Evolutionary conservation across 106 monocot species (phyloP), one percentile per base, ranked within the genome.

Genomic region (Ottelia alismoides): DNA sequence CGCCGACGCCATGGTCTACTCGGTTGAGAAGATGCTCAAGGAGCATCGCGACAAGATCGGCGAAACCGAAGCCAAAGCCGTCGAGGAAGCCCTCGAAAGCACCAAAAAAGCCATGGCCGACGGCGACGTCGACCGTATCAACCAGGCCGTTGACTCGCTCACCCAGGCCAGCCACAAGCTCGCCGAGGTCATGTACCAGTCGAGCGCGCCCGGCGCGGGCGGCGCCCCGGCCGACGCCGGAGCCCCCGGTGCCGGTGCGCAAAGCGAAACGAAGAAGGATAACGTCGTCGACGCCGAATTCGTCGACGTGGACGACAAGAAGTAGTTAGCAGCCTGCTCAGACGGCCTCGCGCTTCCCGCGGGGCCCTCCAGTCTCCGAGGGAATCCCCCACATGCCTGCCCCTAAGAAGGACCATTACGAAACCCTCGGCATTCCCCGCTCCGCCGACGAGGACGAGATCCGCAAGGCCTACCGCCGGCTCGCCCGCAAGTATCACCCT

Each of bases 1-100:
- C 1, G 31, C 78, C 3, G 83, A 83, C 71, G 78, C 78, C 52
- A 79, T 79, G 24, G 51, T 79, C 0, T 84, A 79, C 76, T 79
- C 76, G 73, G 73, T 85, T 76, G 58, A 59, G 61, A 61, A 61
- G 61, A 30, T 49, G 2, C 31, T 6, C 20, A 49, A 29, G 56
- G 40, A 57, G 56, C 29, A 32, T 20, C 22, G 32, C 32, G 56
- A 5, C 20, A 2, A 20, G 56, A 40, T 32, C 5, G 40, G 56
- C 11, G 56, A 57, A 40, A 76, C 72, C 59, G 72, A 76, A 1
- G 80, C 72, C 60, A 72, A 69, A 60, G 67, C 64, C 68, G 76
- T 81, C 17, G 62, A 72, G 61, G 80, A 72, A 31, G 76, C 76
- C 31, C 1, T 57, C 11, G 30, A 27, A 0, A 32, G 56, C 51